Percentiles rank a stretch among this genome's conserved stretches.
These are phyloP conservation scores for Pichia sp. DNA, from an alignment of 1,139 yeast genomes.

Conservation along the genomic window DNA sequence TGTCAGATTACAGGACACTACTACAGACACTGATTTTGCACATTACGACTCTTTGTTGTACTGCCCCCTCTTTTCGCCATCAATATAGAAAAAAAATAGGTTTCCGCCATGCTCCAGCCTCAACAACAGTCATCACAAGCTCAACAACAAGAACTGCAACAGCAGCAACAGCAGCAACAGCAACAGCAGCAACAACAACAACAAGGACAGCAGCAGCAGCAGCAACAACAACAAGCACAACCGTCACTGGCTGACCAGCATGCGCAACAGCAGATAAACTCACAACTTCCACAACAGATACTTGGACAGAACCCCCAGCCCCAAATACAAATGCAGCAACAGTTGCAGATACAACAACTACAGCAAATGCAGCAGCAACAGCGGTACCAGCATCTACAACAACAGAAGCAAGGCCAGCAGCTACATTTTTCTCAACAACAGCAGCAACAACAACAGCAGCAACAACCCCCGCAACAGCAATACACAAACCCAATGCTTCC, in stretches of 20 bases:
- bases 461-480: conserved; percentile 15
- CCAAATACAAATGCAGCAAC: conserved; percentile 6
- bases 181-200: not conserved
- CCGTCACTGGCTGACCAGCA: conserved; percentile 9
- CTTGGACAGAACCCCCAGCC: conserved; percentile 12
- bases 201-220: conserved; percentile 11
- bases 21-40: no score
- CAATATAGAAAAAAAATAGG: not conserved
- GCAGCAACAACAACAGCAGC: conserved; percentile 15
- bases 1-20: no score
- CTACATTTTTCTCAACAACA: conserved; percentile 15
- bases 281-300: not conserved
- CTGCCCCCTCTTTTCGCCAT: not conserved
- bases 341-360: not conserved
- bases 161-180: conserved; percentile 6
- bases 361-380: conserved; percentile 12
- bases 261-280: conserved; percentile 7
- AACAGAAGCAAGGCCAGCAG: conserved; percentile 7
- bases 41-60: not conserved
- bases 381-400: conserved; percentile 9
- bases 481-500: conserved; percentile 11
- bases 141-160: not conserved
- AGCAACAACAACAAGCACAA: conserved; percentile 10
- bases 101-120: not conserved
- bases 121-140: not conserved